Evolutionary conservation across 768 basidiomycete species (phyloP).

Genomic region (Podaxis sp.): DNA sequence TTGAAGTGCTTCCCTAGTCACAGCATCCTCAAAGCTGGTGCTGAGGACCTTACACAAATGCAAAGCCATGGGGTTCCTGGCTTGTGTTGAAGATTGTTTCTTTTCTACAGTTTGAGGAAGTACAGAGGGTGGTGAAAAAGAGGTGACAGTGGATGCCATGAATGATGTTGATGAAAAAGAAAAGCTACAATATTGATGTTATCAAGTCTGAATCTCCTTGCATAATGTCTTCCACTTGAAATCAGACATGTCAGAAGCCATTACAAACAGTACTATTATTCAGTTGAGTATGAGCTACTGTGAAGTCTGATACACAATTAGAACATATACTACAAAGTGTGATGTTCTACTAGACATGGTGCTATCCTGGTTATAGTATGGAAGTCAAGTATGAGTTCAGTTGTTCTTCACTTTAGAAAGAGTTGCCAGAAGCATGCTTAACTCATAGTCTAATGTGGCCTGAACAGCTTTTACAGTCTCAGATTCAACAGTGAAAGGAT

Average conservation of each 20-base stretch:
- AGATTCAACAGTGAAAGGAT: not conserved
- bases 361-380: conserved; percentile 22
- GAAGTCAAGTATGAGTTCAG: too few species aligned
- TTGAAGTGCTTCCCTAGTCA: conserved; percentile 75
- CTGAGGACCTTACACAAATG: conserved; percentile 88
- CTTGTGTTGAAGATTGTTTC: conserved; percentile 24
- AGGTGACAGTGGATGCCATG: conserved; percentile 11
- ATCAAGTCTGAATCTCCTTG: not conserved
- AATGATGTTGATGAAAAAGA: not conserved
- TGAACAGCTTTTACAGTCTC: too few species aligned
- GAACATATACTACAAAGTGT: conserved; percentile 42
- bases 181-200: not conserved
- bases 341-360: conserved; percentile 41
- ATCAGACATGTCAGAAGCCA: not conserved
- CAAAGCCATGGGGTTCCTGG: conserved; percentile 75
- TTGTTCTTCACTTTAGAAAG: too few species aligned
- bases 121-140: not conserved
- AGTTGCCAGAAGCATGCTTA: too few species aligned
- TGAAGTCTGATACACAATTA: conserved; percentile 53
- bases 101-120: conserved; percentile 10
- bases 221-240: not conserved
- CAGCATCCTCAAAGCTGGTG: conserved; percentile 73
- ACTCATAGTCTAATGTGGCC: too few species aligned
- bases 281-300: too few species aligned
- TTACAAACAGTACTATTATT: not conserved